phyloP scores from a whole-genome alignment of 192 early-diverging fungal species.

The Mortierella antarctica region DNA sequence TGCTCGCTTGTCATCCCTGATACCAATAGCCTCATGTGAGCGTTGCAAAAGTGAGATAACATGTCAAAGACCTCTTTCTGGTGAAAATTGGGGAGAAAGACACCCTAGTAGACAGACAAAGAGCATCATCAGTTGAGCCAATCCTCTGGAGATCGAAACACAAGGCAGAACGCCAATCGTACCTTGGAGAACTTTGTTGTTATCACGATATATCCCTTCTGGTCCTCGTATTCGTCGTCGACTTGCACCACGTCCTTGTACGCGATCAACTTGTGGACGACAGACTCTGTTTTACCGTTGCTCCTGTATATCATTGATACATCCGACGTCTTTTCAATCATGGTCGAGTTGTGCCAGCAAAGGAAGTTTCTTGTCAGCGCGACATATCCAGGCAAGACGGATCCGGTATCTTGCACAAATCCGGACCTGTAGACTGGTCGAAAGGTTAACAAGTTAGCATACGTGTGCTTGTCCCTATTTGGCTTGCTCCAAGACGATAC shows the following conservation, averaged over 20 bases:
- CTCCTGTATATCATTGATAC: conserved; percentile 3
- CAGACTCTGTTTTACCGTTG: neutral
- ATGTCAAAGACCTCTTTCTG: conserved; percentile 38
- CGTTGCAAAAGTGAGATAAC: conserved; percentile 43
- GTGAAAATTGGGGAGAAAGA: conserved; percentile 39
- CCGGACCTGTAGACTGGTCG: conserved; percentile 37
- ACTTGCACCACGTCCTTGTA: conserved; percentile 36
- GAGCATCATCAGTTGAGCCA: neutral
- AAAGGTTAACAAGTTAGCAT: neutral
- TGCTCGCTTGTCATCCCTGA: conserved; percentile 3
- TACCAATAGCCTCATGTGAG: conserved; percentile 30
- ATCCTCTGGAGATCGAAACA: neutral
- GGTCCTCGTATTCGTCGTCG: conserved; percentile 24
- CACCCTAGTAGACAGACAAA: conserved; percentile 8
- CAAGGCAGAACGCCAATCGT: neutral
- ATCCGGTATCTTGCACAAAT: conserved; percentile 27
- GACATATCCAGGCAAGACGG: conserved; percentile 19
- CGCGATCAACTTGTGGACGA: conserved; percentile 14
- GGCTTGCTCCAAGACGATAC: neutral
- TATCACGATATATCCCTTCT: conserved; percentile 31
- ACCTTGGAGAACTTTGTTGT: conserved; percentile 33
- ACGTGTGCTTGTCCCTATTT: neutral
- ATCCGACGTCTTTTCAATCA: conserved; percentile 22
- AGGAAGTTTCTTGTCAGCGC: conserved; percentile 43
- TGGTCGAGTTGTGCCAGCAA: conserved; percentile 52